phyloP scores from a whole-genome alignment of 1,139 yeast genomes.

The Debaryomycetaceae sp. region DNA sequence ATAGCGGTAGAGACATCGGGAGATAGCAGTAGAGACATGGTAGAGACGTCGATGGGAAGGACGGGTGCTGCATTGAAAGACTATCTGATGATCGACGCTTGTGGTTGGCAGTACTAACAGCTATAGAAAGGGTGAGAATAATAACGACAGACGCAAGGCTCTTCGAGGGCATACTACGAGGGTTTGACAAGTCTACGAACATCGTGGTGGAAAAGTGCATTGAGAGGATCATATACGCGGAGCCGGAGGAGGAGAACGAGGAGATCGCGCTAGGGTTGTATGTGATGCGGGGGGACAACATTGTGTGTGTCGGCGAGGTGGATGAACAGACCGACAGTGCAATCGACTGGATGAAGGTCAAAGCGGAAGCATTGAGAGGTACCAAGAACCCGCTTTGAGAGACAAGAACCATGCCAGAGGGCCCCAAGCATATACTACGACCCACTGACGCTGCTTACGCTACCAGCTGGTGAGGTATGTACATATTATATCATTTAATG shows the following conservation, averaged over 20 bases:
- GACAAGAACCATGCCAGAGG: neutral
- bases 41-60: too few species aligned
- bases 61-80: too few species aligned
- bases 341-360: slow-evolving; percentile 58
- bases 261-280: slow-evolving; percentile 56
- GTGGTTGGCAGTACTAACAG: slow-evolving; percentile 22
- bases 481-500: neutral
- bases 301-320: slow-evolving; percentile 72
- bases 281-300: slow-evolving; percentile 76
- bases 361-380: slow-evolving; percentile 32
- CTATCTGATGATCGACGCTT: too few species aligned
- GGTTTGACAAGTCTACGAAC: slow-evolving; percentile 81
- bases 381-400: slow-evolving; percentile 40
- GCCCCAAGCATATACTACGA: too few species aligned
- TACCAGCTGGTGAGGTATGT: neutral
- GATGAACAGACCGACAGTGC: slow-evolving; percentile 49
- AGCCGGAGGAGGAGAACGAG: slow-evolving; percentile 49
- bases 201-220: slow-evolving; percentile 59
- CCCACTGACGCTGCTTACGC: too few species aligned
- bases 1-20: too few species aligned
- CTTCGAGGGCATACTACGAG: slow-evolving; percentile 69
- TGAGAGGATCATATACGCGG: slow-evolving; percentile 47
- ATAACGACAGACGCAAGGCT: slow-evolving; percentile 82
- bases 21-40: too few species aligned
- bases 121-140: slow-evolving; percentile 56